phyloP scores from a whole-genome alignment of 75 land plant species.

The Picea glauca region DNA sequence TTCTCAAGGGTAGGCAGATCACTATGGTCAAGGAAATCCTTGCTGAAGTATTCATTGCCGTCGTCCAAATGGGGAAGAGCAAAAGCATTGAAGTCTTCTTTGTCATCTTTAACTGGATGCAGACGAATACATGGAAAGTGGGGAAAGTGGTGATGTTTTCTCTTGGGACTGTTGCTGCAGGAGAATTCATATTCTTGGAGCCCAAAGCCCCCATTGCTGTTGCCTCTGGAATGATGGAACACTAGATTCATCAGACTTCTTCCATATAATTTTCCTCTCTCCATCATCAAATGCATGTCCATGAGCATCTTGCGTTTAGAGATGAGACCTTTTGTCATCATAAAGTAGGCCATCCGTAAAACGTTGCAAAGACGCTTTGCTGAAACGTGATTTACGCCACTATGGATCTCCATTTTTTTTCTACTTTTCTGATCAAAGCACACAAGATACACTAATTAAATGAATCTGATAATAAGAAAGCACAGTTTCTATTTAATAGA shows the following conservation, averaged over 20 bases:
- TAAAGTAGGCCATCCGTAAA: slow-evolving; percentile 16
- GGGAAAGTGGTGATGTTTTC: slow-evolving; percentile 3
- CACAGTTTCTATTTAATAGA: too few relatives aligned
- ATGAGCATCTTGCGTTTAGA: slow-evolving; percentile 27
- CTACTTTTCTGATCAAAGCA: too few relatives aligned
- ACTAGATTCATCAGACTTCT: slow-evolving; percentile 13
- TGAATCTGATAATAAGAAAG: neutral
- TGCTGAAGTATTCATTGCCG: slow-evolving; percentile 8
- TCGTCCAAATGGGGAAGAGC: neutral
- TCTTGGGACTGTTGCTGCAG: slow-evolving; percentile 41
- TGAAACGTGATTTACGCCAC: neutral
- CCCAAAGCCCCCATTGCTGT: slow-evolving; percentile 8
- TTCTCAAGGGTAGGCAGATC: slow-evolving; percentile 2
- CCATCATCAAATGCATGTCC: slow-evolving; percentile 30
- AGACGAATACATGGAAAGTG: too few relatives aligned
- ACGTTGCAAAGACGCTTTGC: slow-evolving; percentile 29
- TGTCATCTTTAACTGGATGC: too few relatives aligned
- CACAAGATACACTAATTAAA: too few relatives aligned
- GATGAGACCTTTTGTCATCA: slow-evolving; percentile 28
- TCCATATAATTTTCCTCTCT: slow-evolving; percentile 32
- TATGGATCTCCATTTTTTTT: neutral
- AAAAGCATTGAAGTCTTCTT: neutral
- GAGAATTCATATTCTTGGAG: slow-evolving; percentile 34
- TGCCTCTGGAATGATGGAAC: neutral
- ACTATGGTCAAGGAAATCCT: neutral